A percentile compares a stretch with the other conserved stretches of the same genome.
phyloP scores from a whole-genome alignment of 805 yeast species.

The Saccharomycopsis capsularis region DNA sequence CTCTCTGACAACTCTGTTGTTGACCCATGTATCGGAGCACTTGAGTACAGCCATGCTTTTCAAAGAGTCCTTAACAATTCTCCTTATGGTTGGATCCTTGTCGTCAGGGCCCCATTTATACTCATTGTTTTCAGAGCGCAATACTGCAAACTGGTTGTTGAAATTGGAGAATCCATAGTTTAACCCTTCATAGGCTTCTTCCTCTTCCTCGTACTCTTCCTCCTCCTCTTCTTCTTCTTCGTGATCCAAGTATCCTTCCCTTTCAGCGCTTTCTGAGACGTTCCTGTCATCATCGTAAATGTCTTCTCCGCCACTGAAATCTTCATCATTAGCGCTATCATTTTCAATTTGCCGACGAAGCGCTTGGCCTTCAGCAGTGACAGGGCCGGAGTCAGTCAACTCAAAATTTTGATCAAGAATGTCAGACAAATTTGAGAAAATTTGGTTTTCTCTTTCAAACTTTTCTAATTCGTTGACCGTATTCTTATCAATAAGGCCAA shows the following conservation, averaged over 20 bases:
- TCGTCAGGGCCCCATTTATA: slow-evolving; percentile 8
- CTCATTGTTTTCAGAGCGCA: background rate
- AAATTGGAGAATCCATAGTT: background rate
- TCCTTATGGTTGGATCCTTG: slow-evolving; percentile 12
- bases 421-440: background rate
- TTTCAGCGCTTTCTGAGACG: slow-evolving; percentile 21
- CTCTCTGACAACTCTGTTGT: slow-evolving; percentile 10
- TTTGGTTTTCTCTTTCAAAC: background rate
- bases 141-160: background rate
- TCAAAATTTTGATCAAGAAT: background rate
- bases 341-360: slow-evolving; percentile 26
- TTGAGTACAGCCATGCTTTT: slow-evolving; percentile 19
- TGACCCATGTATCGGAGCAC: slow-evolving; percentile 18
- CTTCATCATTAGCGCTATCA: slow-evolving; percentile 21
- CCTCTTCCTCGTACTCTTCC: slow-evolving; percentile 25
- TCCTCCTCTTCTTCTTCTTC: slow-evolving; percentile 20
- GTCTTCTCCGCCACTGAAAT: slow-evolving; percentile 22
- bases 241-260: slow-evolving; percentile 26
- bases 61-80: slow-evolving; percentile 20
- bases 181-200: background rate
- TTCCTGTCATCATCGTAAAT: slow-evolving; percentile 23
- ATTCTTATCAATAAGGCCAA: slow-evolving; percentile 3
- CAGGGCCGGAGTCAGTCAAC: slow-evolving; percentile 23
- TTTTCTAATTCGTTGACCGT: background rate
- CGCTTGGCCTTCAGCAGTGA: slow-evolving; percentile 26